A percentile compares a stretch with the other conserved stretches of the same genome.
These are phyloP conservation scores for Saturnispora kantuleensis DNA, from an alignment of 805 yeast genomes.

Conservation along the genomic window DNA sequence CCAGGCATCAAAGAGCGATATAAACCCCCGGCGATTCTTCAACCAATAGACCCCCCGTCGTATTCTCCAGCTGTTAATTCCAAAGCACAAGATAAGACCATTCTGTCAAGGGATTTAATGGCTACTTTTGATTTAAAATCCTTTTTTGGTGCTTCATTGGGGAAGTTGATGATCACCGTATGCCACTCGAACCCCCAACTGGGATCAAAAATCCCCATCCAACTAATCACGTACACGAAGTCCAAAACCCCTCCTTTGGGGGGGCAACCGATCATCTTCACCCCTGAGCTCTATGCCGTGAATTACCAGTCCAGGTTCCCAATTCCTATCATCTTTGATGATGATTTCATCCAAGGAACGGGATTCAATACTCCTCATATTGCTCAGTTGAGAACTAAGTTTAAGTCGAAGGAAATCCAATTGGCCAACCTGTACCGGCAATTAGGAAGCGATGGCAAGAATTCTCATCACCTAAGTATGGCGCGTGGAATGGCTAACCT, in stretches of 20 bases:
- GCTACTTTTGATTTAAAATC: not conserved
- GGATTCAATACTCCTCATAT: not conserved
- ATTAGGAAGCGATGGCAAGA: not conserved
- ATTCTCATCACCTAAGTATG: not conserved
- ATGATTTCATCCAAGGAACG: not conserved
- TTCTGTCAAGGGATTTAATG: no score
- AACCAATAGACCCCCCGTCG: not conserved
- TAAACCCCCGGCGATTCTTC: not conserved
- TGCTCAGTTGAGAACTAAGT: not conserved
- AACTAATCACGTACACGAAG: not conserved
- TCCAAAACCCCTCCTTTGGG: not conserved
- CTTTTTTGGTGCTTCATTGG: not conserved
- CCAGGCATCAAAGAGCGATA: not conserved
- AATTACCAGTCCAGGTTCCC: conserved; percentile 3
- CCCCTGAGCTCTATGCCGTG: conserved; percentile 1
- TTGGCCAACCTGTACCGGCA: not conserved
- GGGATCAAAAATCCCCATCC: not conserved
- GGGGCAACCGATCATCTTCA: not conserved
- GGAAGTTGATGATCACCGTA: not conserved
- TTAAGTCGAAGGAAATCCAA: not conserved
- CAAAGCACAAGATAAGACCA: no score
- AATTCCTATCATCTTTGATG: conserved; percentile 3
- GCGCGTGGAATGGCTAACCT: not conserved
- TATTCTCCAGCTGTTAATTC: no score
- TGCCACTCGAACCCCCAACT: not conserved